phyloP scores from a whole-genome alignment of 2,329 filamentous ascomycete species.

The Claviceps paspali region DNA sequence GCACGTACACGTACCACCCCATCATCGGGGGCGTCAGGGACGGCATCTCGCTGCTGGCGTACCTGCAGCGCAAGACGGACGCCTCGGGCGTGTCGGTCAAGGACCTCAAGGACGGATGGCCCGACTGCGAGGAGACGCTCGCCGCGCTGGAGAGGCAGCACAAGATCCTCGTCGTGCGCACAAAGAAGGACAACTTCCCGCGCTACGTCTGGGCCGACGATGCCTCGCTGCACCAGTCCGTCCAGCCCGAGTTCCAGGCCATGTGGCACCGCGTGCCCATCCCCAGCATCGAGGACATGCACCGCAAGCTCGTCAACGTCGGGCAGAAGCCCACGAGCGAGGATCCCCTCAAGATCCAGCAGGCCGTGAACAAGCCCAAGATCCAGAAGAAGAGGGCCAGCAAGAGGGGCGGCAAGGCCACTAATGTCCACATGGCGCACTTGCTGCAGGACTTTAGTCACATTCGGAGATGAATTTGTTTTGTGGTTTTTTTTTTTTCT shows the following conservation, averaged over 20 bases:
- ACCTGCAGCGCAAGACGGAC: slow-evolving; percentile 68
- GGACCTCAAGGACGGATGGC: slow-evolving; percentile 93
- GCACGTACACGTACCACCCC: slow-evolving; percentile 72
- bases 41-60: slow-evolving; percentile 60
- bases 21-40: slow-evolving; percentile 66
- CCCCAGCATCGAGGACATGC: slow-evolving; percentile 61
- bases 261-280: slow-evolving; percentile 75
- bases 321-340: slow-evolving; percentile 77
- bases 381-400: slow-evolving; percentile 55
- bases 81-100: slow-evolving; percentile 71
- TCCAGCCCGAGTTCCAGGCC: slow-evolving; percentile 69
- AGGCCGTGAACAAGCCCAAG: slow-evolving; percentile 42
- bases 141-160: slow-evolving; percentile 62
- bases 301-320: slow-evolving; percentile 58
- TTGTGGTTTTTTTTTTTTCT: neutral
- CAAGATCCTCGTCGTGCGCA: slow-evolving; percentile 70
- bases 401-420: slow-evolving; percentile 62
- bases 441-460: slow-evolving; percentile 59
- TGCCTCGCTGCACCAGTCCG: slow-evolving; percentile 53
- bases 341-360: slow-evolving; percentile 41
- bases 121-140: slow-evolving; percentile 65
- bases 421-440: slow-evolving; percentile 74
- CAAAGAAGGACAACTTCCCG: slow-evolving; percentile 82
- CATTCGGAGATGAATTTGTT: slow-evolving; percentile 28
- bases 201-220: slow-evolving; percentile 84